Evolutionary conservation across 495 filamentous ascomycete species (phyloP).

Genomic region (Talaromyces nanjingensis): DNA sequence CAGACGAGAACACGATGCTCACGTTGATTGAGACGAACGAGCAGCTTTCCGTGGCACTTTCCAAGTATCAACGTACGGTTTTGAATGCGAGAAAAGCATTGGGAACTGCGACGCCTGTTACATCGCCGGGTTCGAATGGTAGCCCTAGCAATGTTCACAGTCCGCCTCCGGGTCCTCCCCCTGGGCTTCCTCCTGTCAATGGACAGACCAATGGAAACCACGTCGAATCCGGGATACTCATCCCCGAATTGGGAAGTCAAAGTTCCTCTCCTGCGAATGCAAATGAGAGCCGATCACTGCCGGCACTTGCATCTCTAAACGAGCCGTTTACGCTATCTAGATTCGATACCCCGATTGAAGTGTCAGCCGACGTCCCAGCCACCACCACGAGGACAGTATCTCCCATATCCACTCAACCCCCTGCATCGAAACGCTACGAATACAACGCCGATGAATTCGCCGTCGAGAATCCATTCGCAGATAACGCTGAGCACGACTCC

Average conservation of each 20-base stretch:
- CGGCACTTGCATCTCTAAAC: conserved; percentile 6
- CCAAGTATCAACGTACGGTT: conserved; percentile 73
- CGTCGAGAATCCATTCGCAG: conserved; percentile 41
- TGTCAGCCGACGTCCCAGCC: not conserved
- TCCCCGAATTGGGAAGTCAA: not conserved
- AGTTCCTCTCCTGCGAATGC: not conserved
- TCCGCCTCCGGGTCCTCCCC: not conserved
- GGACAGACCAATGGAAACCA: not conserved
- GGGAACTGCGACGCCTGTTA: conserved; percentile 11
- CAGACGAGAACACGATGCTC: conserved; percentile 88
- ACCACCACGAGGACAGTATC: not conserved
- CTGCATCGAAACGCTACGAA: conserved; percentile 19
- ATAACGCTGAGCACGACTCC: conserved; percentile 14
- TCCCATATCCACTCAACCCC: not conserved
- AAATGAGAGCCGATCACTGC: conserved; percentile 6
- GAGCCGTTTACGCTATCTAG: not conserved
- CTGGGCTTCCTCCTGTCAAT: not conserved
- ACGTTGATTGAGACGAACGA: conserved; percentile 94
- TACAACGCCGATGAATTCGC: conserved; percentile 39
- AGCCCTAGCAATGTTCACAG: not conserved
- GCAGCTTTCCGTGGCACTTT: conserved; percentile 68
- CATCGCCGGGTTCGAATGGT: conserved; percentile 12
- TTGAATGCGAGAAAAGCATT: conserved; percentile 56
- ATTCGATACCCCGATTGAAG: conserved; percentile 6
- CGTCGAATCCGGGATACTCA: not conserved